Evolutionary conservation across 1,139 yeast species (phyloP).

Genomic region (Zygoascus hellenicus): DNA sequence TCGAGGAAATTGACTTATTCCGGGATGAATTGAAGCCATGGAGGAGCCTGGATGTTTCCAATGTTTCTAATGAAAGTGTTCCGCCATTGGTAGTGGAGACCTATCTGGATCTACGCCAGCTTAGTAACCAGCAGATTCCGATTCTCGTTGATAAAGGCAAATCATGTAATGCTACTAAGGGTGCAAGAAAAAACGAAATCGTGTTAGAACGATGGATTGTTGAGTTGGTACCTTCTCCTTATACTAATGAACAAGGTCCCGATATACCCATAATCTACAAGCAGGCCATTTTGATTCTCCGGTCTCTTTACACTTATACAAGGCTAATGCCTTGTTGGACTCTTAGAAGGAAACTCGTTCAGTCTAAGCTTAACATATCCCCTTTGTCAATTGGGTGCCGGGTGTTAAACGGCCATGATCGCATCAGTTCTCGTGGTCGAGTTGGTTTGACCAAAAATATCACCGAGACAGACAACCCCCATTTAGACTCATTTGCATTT

Average conservation of each 20-base stretch:
- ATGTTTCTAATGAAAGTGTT: slow-evolving; percentile 28
- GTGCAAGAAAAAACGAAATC: slow-evolving; percentile 63
- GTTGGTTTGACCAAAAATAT: slow-evolving; percentile 74
- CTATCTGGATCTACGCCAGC: slow-evolving; percentile 60
- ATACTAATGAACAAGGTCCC: slow-evolving; percentile 41
- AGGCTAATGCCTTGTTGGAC: slow-evolving; percentile 69
- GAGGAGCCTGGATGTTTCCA: slow-evolving; percentile 38
- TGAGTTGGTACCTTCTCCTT: slow-evolving; percentile 54
- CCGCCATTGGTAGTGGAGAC: slow-evolving; percentile 88
- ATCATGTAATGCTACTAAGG: slow-evolving; percentile 47
- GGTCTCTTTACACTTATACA: slow-evolving; percentile 63
- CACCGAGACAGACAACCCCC: slow-evolving; percentile 43
- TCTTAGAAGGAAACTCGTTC: slow-evolving; percentile 41
- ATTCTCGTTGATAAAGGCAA: slow-evolving; percentile 50
- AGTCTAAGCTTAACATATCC: slow-evolving; percentile 36
- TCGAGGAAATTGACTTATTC: slow-evolving; percentile 42
- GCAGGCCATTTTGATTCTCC: slow-evolving; percentile 64
- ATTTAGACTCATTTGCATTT: slow-evolving; percentile 55
- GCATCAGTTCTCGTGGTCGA: slow-evolving; percentile 76
- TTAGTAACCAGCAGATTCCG: slow-evolving; percentile 57
- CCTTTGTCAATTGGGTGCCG: slow-evolving; percentile 51
- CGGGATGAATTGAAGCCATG: slow-evolving; percentile 58
- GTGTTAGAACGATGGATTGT: slow-evolving; percentile 91
- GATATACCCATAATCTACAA: slow-evolving; percentile 70
- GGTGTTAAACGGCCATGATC: slow-evolving; percentile 67